phyloP scores from a whole-genome alignment of 2,329 filamentous ascomycete genomes.

The Aspergillus fructus region DNA sequence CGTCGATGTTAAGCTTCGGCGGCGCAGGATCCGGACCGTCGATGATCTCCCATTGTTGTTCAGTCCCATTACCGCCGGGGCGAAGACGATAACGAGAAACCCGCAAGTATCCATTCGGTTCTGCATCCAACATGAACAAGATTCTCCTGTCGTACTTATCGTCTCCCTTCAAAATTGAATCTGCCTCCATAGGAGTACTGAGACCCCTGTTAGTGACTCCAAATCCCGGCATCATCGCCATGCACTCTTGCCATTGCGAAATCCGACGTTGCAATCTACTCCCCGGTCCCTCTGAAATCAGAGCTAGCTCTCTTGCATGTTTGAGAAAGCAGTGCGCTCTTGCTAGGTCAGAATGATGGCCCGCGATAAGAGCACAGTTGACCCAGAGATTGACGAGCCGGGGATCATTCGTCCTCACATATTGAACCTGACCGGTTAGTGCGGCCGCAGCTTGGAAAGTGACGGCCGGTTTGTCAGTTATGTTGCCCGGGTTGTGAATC shows the following conservation, averaged over 20 bases:
- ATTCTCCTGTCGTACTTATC: constrained; percentile 1
- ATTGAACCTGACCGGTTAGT: constrained; percentile 5
- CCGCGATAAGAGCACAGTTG: constrained; percentile 24
- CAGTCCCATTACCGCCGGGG: background rate
- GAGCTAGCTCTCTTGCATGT: constrained; percentile 13
- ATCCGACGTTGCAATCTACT: constrained; percentile 10
- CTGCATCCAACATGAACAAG: constrained; percentile 19
- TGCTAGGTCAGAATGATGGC: constrained; percentile 24
- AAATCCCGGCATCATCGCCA: constrained; percentile 14
- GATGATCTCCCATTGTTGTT: background rate
- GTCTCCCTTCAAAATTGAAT: background rate
- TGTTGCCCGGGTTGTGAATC: background rate
- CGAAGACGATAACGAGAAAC: constrained; percentile 8
- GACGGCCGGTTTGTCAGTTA: constrained; percentile 15
- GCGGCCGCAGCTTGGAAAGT: constrained; percentile 14
- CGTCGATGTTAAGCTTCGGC: background rate
- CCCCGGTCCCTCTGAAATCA: constrained; percentile 13
- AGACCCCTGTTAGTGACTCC: constrained; percentile 17
- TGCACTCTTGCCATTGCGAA: constrained; percentile 5
- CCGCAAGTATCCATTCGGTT: constrained; percentile 14
- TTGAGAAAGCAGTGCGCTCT: constrained; percentile 21
- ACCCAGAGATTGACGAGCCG: constrained; percentile 18
- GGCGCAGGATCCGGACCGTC: background rate
- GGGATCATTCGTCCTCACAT: constrained; percentile 11
- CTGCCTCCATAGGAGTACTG: background rate